These are phyloP conservation scores for Moesziomyces globuligerus DNA, from an alignment of 1,284 basidiomycete genomes.

Conservation along the genomic window DNA sequence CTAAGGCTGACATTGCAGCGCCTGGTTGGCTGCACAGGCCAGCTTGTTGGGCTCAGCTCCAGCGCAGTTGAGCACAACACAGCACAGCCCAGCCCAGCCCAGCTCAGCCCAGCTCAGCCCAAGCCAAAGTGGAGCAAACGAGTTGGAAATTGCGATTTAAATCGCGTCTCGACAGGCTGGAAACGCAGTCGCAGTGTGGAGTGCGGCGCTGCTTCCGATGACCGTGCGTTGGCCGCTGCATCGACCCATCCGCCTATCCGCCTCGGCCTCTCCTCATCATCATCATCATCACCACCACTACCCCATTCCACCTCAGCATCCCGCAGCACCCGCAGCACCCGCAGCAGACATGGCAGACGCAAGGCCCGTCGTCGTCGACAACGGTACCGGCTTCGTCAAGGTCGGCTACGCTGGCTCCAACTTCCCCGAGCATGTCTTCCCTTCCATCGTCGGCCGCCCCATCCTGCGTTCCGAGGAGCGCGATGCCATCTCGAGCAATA, in stretches of 20 bases:
- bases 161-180: too few relatives aligned
- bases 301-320: background rate
- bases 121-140: conserved; percentile 17
- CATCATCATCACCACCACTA: conserved; percentile 1
- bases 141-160: too few relatives aligned
- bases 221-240: conserved; percentile 2
- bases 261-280: conserved; percentile 1
- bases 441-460: conserved; percentile 93
- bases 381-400: conserved; percentile 94
- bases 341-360: conserved; percentile 58
- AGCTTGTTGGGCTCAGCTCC: background rate
- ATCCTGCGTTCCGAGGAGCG: conserved; percentile 98
- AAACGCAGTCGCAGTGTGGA: conserved; percentile 5
- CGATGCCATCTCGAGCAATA: conserved; percentile 72
- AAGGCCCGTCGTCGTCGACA: conserved; percentile 90
- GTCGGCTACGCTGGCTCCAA: conserved; percentile 88
- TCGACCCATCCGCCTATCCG: background rate
- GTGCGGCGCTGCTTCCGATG: conserved; percentile 5
- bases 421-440: conserved; percentile 98
- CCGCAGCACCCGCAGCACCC: conserved; percentile 1
- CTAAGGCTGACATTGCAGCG: conserved; percentile 10
- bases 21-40: conserved; percentile 21
- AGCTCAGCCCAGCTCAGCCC: conserved; percentile 3
- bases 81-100: conserved; percentile 3
- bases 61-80: background rate